Conservation (phyloP, 2,329 filamentous ascomycete genomes). For the Fusarium agapanthi region DNA sequence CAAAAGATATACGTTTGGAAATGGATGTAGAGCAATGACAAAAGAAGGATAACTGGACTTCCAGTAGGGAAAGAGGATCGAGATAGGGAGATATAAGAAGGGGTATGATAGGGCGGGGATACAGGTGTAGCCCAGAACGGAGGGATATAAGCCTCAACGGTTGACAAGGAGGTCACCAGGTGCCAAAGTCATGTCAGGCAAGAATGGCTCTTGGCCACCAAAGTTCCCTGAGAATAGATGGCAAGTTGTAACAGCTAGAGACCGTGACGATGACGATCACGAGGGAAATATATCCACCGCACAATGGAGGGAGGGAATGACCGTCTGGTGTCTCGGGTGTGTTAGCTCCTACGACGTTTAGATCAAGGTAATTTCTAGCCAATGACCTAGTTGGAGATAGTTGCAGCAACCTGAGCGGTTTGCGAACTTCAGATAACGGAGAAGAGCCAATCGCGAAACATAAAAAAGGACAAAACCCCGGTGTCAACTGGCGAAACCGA, state of each 20-base stretch:
- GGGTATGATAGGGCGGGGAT: slow-evolving; percentile 17
- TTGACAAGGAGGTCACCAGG: slow-evolving; percentile 34
- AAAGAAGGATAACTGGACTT: slow-evolving; percentile 26
- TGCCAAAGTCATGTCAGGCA: slow-evolving; percentile 16
- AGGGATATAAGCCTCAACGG: slow-evolving; percentile 36
- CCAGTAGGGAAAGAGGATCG: slow-evolving; percentile 17
- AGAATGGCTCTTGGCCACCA: slow-evolving; percentile 7
- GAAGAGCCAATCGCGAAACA: slow-evolving; percentile 5
- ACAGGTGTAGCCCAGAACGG: slow-evolving; percentile 7
- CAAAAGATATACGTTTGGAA: not conserved
- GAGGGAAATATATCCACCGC: slow-evolving; percentile 28
- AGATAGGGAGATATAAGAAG: slow-evolving; percentile 9
- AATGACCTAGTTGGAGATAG: not conserved
- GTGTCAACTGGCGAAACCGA: not conserved
- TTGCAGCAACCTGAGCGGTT: slow-evolving; percentile 10
- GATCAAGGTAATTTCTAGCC: not conserved
- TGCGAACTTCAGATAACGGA: slow-evolving; percentile 13
- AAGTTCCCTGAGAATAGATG: slow-evolving; percentile 18
- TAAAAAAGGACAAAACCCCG: not conserved
- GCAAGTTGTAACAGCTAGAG: slow-evolving; percentile 30
- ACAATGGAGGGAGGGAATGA: slow-evolving; percentile 17
- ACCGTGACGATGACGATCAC: slow-evolving; percentile 32
- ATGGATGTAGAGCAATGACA: not conserved
- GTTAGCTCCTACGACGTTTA: not conserved
- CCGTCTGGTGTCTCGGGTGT: slow-evolving; percentile 25